Evolutionary conservation across 345 rosid genomes (phyloP).

Genomic region (Acer negundo): DNA sequence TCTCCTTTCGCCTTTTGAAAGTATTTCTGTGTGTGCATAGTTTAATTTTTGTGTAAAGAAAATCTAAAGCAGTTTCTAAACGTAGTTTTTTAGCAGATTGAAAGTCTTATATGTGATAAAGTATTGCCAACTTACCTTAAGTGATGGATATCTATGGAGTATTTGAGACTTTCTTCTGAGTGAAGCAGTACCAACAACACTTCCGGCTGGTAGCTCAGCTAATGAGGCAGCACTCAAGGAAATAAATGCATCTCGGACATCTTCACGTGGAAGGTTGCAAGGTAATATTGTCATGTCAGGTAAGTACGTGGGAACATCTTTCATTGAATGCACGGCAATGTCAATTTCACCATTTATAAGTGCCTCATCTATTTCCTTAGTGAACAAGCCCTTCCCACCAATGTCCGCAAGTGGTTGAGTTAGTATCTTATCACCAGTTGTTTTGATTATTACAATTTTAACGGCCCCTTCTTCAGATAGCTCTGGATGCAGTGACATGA

Average conservation of each 20-base stretch:
- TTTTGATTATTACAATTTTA: slow-evolving; percentile 84
- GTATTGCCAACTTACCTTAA: slow-evolving; percentile 46
- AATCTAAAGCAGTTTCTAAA: slow-evolving; percentile 1
- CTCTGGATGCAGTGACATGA: slow-evolving; percentile 70
- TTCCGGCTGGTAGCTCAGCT: slow-evolving; percentile 84
- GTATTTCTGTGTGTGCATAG: background rate
- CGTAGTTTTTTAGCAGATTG: background rate
- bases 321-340: slow-evolving; percentile 99
- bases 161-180: slow-evolving; percentile 95
- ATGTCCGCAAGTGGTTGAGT: slow-evolving; percentile 96
- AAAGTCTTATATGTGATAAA: background rate
- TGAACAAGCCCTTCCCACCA: slow-evolving; percentile 97
- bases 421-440: slow-evolving; percentile 93
- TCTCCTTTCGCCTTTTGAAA: background rate
- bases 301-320: slow-evolving; percentile 94
- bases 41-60: background rate
- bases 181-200: slow-evolving; percentile 94
- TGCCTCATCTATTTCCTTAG: slow-evolving; percentile 96
- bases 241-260: slow-evolving; percentile 95
- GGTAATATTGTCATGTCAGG: slow-evolving; percentile 85
- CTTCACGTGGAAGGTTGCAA: slow-evolving; percentile 91
- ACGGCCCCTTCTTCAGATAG: slow-evolving; percentile 90
- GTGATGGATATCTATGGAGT: slow-evolving; percentile 82
- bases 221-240: slow-evolving; percentile 60
- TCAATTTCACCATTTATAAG: slow-evolving; percentile 81